Percentiles rank a stretch among this genome's conserved stretches.
phyloP scores from a whole-genome alignment of 805 yeast genomes.

The Vanderwaltozyma yarrowii region DNA sequence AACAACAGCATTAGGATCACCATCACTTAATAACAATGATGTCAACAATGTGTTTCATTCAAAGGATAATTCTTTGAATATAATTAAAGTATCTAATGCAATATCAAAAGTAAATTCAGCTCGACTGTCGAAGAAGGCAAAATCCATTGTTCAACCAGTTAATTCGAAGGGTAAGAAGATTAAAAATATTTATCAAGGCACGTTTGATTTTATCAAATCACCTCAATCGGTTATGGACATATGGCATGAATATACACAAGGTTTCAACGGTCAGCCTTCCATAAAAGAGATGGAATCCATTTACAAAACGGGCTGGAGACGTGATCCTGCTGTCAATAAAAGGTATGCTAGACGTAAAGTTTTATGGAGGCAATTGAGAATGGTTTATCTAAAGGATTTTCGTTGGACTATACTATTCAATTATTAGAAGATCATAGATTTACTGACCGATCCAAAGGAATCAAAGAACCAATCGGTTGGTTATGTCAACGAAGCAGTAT shows the following conservation, averaged over 20 bases:
- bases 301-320: slow-evolving; percentile 46
- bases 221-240: slow-evolving; percentile 40
- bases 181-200: slow-evolving; percentile 22
- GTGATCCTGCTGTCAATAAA: slow-evolving; percentile 42
- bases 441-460: slow-evolving; percentile 32
- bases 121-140: too few species aligned
- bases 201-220: slow-evolving; percentile 32
- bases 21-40: too few species aligned
- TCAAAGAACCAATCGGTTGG: slow-evolving; percentile 38
- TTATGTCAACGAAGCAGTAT: slow-evolving; percentile 31
- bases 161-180: slow-evolving; percentile 6
- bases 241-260: slow-evolving; percentile 48
- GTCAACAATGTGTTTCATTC: too few species aligned
- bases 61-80: too few species aligned
- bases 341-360: slow-evolving; percentile 44
- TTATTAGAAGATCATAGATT: slow-evolving; percentile 38
- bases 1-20: too few species aligned
- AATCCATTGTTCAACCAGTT: too few species aligned
- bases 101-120: too few species aligned
- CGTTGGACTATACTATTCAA: slow-evolving; percentile 34
- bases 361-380: slow-evolving; percentile 44
- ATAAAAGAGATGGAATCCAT: slow-evolving; percentile 38
- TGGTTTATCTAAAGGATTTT: slow-evolving; percentile 37
- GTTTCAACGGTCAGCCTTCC: slow-evolving; percentile 42
- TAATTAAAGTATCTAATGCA: too few species aligned